Evolutionary conservation across 139 green algal species (phyloP).

Genomic region (Chloropicon primus): DNA sequence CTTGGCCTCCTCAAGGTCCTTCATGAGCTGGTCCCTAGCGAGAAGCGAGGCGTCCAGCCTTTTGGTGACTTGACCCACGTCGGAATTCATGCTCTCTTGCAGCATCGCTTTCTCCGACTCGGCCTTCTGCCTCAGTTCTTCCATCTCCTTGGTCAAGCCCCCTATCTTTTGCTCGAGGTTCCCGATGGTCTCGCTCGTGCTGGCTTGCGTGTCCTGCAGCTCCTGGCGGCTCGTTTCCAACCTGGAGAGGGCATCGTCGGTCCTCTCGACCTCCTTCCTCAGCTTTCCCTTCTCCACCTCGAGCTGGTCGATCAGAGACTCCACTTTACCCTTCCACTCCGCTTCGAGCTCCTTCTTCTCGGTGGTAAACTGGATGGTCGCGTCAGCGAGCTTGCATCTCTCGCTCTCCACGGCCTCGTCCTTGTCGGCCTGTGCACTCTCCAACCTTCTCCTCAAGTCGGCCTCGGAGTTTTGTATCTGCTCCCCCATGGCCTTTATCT

Average conservation of each 20-base stretch:
- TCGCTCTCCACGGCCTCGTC: slow-evolving; percentile 8
- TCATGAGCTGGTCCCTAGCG: neutral
- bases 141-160: slow-evolving; percentile 19
- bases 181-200: neutral
- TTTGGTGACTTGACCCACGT: neutral
- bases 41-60: neutral
- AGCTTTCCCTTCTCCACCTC: slow-evolving; percentile 12
- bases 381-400: slow-evolving; percentile 13
- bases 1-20: neutral
- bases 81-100: neutral
- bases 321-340: slow-evolving; percentile 17
- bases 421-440: neutral
- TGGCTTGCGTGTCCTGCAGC: slow-evolving; percentile 5
- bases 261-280: slow-evolving; percentile 7
- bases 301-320: slow-evolving; percentile 7
- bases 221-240: neutral
- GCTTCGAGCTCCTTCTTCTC: slow-evolving; percentile 39
- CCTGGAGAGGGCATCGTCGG: neutral
- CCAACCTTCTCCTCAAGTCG: neutral
- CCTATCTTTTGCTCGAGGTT: slow-evolving; percentile 14
- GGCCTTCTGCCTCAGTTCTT: slow-evolving; percentile 26
- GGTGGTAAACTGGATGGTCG: slow-evolving; percentile 34
- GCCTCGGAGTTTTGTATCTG: neutral
- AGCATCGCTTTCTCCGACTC: neutral
- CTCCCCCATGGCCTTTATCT: slow-evolving; percentile 4